These are phyloP conservation scores for Adenanthera pavonina DNA, from an alignment of 306 rosid genomes.

Conservation along the genomic window DNA sequence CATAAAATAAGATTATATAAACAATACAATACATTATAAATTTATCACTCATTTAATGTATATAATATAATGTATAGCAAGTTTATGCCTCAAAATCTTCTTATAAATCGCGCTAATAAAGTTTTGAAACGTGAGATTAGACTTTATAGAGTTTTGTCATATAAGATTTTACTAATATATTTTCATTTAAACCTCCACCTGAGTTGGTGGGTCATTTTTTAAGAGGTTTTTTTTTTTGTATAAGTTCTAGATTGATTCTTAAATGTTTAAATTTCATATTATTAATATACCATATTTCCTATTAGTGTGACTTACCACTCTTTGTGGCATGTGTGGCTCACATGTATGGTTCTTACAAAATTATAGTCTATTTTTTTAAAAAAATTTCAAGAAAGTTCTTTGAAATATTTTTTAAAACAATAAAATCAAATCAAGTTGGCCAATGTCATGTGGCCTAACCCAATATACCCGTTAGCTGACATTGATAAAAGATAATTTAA, in stretches of 20 bases:
- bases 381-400: neutral
- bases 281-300: neutral
- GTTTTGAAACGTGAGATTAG: no score
- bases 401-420: neutral
- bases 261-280: neutral
- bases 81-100: no score
- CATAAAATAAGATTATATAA: neutral
- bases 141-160: no score
- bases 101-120: no score
- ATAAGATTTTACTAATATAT: neutral
- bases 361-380: no score
- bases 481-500: neutral
- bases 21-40: neutral
- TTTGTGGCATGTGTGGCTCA: no score
- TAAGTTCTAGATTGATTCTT: neutral
- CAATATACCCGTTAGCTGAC: neutral
- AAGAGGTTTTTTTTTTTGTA: neutral
- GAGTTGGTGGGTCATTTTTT: neutral
- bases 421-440: neutral
- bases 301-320: no score
- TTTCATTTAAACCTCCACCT: neutral
- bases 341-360: no score
- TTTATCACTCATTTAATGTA: neutral
- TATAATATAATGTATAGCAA: no score
- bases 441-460: neutral